A percentile compares a stretch with the other conserved stretches of the same genome.
These are phyloP conservation scores for Neoscytalidium dimidiatum DNA, from an alignment of 2,329 filamentous ascomycete species.

Conservation along the genomic window DNA sequence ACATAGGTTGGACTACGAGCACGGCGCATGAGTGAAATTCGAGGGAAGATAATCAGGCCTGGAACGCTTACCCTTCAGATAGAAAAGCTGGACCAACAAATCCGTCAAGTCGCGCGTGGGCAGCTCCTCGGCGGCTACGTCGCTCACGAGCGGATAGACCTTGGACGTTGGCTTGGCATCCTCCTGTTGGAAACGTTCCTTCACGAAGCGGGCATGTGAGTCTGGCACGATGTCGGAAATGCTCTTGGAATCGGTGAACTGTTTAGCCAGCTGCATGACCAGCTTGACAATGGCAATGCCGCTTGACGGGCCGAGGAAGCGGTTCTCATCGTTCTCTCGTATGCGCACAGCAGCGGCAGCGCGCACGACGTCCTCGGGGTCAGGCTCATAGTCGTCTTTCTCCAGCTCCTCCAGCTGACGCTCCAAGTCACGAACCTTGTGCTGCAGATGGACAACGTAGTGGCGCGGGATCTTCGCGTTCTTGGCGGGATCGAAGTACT, in stretches of 20 bases:
- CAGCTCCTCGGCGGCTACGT: slow-evolving; percentile 73
- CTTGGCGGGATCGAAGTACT: slow-evolving; percentile 91
- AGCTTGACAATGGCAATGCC: slow-evolving; percentile 93
- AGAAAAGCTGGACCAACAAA: slow-evolving; percentile 80
- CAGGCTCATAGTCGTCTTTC: slow-evolving; percentile 69
- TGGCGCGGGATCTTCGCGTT: slow-evolving; percentile 82
- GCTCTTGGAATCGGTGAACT: slow-evolving; percentile 84
- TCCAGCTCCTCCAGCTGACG: slow-evolving; percentile 78
- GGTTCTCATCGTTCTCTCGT: slow-evolving; percentile 81
- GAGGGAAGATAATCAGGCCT: background rate
- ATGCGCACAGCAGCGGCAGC: slow-evolving; percentile 84
- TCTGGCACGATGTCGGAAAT: slow-evolving; percentile 92
- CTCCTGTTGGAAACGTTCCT: slow-evolving; percentile 69
- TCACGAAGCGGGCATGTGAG: slow-evolving; percentile 64
- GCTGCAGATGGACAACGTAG: slow-evolving; percentile 90
- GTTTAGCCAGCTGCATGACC: slow-evolving; percentile 95
- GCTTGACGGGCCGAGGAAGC: slow-evolving; percentile 90
- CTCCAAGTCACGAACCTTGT: slow-evolving; percentile 80
- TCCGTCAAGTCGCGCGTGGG: slow-evolving; percentile 75
- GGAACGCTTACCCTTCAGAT: slow-evolving; percentile 68
- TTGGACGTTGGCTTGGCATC: slow-evolving; percentile 69
- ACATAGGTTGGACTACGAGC: slow-evolving; percentile 76
- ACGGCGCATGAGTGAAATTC: background rate
- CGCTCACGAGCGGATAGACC: slow-evolving; percentile 88
- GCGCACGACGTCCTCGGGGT: slow-evolving; percentile 82